phyloP scores from a whole-genome alignment of 805 yeast species.

The Candida dajiaensis region DNA sequence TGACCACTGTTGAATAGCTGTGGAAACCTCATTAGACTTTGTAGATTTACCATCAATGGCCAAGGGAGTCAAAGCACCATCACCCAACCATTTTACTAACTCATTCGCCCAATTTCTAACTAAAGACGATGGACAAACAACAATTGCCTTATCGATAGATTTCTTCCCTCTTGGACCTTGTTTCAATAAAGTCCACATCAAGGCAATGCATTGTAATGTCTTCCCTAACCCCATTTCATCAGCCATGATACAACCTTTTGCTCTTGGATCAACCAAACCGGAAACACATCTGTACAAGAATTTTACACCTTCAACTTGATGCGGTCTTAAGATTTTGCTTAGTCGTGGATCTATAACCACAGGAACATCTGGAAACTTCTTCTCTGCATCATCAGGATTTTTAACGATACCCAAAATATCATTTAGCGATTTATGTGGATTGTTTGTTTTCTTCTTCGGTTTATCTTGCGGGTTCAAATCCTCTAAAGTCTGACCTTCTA shows the following conservation, averaged over 20 bases:
- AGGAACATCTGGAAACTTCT: slow-evolving; percentile 77
- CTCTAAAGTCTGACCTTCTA: slow-evolving; percentile 16
- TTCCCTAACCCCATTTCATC: slow-evolving; percentile 96
- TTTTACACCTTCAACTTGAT: slow-evolving; percentile 92
- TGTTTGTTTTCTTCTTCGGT: slow-evolving; percentile 29
- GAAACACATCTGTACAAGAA: slow-evolving; percentile 87
- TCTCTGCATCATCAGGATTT: slow-evolving; percentile 41
- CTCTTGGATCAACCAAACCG: slow-evolving; percentile 75
- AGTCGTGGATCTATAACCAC: slow-evolving; percentile 92
- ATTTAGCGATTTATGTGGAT: slow-evolving; percentile 60
- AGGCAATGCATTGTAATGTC: slow-evolving; percentile 80
- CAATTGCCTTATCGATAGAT: slow-evolving; percentile 83
- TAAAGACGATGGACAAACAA: slow-evolving; percentile 91
- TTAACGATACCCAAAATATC: slow-evolving; percentile 73
- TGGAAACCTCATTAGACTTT: slow-evolving; percentile 61
- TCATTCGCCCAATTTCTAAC: slow-evolving; percentile 98
- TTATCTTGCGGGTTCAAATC: slow-evolving; percentile 12
- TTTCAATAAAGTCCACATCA: slow-evolving; percentile 86
- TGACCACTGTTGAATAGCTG: slow-evolving; percentile 77
- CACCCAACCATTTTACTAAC: slow-evolving; percentile 90
- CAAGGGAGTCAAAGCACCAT: slow-evolving; percentile 79
- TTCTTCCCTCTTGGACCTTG: slow-evolving; percentile 82
- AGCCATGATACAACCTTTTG: slow-evolving; percentile 96
- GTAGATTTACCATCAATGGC: slow-evolving; percentile 90
- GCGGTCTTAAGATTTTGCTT: slow-evolving; percentile 84